phyloP scores from a whole-genome alignment of 1,284 basidiomycete species.

The Rugosomyces carneus region DNA sequence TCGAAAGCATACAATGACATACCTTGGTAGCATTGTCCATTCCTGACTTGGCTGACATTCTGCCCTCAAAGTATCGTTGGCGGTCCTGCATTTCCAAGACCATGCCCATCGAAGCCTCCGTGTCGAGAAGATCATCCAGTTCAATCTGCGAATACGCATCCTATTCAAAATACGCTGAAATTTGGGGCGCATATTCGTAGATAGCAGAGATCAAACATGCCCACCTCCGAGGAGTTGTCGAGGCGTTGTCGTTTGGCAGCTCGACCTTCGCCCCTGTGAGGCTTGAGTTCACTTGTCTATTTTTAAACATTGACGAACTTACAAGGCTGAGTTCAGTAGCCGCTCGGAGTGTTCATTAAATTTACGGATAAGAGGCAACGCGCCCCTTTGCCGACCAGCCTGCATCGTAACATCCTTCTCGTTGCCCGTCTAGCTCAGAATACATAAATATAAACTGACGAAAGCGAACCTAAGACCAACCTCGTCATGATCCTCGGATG shows the following conservation, averaged over 20 bases:
- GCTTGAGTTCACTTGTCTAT: background rate
- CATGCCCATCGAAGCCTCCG: constrained; percentile 60
- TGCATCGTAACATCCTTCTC: constrained; percentile 93
- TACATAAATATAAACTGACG: constrained; percentile 1
- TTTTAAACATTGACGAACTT: constrained; percentile 11
- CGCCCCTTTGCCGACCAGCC: constrained; percentile 81
- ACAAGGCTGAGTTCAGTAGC: constrained; percentile 74
- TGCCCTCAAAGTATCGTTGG: constrained; percentile 70
- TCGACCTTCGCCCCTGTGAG: constrained; percentile 48
- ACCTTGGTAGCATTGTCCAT: constrained; percentile 26
- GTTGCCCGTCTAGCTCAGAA: constrained; percentile 66
- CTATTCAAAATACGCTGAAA: constrained; percentile 20
- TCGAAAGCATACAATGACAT: constrained; percentile 17
- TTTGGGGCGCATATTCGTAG: background rate
- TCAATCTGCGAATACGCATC: constrained; percentile 71
- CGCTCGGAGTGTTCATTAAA: constrained; percentile 97
- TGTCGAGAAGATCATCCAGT: constrained; percentile 79
- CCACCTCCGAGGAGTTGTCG: constrained; percentile 32
- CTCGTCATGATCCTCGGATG: constrained; percentile 88
- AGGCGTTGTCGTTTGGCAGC: constrained; percentile 54
- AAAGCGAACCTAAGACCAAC: constrained; percentile 31
- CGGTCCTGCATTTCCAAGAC: constrained; percentile 79
- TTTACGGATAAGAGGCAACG: constrained; percentile 89
- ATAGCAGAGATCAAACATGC: constrained; percentile 2
- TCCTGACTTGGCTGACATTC: constrained; percentile 32